phyloP scores from a whole-genome alignment of 2,329 filamentous ascomycete species.

The Aquanectria penicillioides region DNA sequence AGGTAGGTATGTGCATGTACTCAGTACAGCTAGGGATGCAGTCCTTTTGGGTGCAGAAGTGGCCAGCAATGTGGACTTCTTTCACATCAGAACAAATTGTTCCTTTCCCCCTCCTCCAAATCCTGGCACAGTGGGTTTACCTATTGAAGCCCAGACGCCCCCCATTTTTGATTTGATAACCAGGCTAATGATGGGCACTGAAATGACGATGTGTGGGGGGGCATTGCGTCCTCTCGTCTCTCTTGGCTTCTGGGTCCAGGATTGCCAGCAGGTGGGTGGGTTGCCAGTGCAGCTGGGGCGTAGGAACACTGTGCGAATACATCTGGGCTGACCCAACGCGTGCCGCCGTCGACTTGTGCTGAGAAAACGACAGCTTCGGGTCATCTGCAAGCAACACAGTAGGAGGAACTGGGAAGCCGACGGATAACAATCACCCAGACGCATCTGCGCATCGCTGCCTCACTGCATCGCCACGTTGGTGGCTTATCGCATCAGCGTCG shows the following conservation, averaged over 20 bases:
- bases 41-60: no score
- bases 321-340: not conserved
- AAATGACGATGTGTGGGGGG: slow-evolving; percentile 44
- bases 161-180: slow-evolving; percentile 42
- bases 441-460: no score
- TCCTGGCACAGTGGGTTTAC: slow-evolving; percentile 33
- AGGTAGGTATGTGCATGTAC: slow-evolving; percentile 7
- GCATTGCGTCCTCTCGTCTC: slow-evolving; percentile 32
- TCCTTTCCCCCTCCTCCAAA: slow-evolving; percentile 9
- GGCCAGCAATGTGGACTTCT: no score
- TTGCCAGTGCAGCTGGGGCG: slow-evolving; percentile 38
- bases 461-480: not conserved
- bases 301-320: slow-evolving; percentile 39
- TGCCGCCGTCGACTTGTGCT: not conserved
- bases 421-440: no score
- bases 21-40: no score
- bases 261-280: slow-evolving; percentile 34
- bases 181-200: slow-evolving; percentile 41
- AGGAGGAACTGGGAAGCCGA: no score
- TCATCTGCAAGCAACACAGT: not conserved
- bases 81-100: slow-evolving; percentile 20
- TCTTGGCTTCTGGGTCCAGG: slow-evolving; percentile 25
- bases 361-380: not conserved
- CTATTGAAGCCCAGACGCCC: slow-evolving; percentile 36
- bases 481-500: not conserved